phyloP scores from a whole-genome alignment of 2,329 filamentous ascomycete species.

The Fusarium sublunatum region DNA sequence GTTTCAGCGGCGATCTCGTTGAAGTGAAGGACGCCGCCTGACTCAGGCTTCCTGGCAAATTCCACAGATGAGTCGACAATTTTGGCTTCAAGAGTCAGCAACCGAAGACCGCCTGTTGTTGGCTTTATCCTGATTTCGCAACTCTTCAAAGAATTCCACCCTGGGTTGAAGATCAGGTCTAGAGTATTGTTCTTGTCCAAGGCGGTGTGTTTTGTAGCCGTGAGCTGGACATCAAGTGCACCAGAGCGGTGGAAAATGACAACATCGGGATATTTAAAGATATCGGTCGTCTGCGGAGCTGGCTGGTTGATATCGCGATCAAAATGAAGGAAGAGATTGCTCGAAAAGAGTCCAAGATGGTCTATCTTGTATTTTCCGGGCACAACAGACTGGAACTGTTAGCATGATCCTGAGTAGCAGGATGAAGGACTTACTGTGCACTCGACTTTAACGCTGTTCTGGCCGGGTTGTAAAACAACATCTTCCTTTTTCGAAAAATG shows the following conservation, averaged over 20 bases:
- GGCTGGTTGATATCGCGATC: constrained; percentile 68
- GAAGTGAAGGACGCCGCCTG: constrained; percentile 66
- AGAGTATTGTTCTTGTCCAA: constrained; percentile 83
- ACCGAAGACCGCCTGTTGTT: constrained; percentile 72
- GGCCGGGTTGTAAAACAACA: constrained; percentile 59
- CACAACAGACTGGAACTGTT: constrained; percentile 65
- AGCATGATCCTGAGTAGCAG: constrained; percentile 27
- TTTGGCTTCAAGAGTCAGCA: constrained; percentile 70
- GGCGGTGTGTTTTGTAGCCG: constrained; percentile 76
- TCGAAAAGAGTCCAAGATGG: constrained; percentile 72
- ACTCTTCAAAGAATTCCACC: constrained; percentile 75
- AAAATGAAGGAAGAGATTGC: constrained; percentile 73
- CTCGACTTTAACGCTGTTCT: constrained; percentile 54
- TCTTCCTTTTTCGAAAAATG: constrained; percentile 47
- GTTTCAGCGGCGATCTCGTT: constrained; percentile 58
- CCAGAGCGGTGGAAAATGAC: constrained; percentile 78
- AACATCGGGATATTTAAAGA: constrained; percentile 71
- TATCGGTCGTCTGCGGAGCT: constrained; percentile 57
- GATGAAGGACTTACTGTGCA: constrained; percentile 50
- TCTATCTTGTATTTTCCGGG: constrained; percentile 82
- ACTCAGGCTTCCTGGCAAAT: constrained; percentile 63
- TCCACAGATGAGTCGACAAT: constrained; percentile 57
- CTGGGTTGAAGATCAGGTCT: constrained; percentile 77
- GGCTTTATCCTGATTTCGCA: constrained; percentile 72
- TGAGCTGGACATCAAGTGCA: constrained; percentile 75